Percentiles rank a stretch among this genome's conserved stretches.
Conservation (phyloP, 148 eudicot genomes). For the Amaranthus hypochondriacus region DNA sequence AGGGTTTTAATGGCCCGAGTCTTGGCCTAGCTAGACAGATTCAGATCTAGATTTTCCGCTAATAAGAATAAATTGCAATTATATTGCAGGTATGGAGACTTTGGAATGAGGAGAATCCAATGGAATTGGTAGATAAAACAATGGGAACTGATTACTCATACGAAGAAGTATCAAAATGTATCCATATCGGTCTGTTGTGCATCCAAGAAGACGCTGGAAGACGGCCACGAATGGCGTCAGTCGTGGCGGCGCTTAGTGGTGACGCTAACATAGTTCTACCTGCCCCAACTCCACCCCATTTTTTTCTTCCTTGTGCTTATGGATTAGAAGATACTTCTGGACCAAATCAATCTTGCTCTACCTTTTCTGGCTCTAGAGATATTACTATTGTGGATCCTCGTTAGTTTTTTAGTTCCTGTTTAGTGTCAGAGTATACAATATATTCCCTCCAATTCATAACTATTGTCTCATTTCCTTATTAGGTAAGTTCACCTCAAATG, state of each 20-base stretch:
- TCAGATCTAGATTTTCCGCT: background rate
- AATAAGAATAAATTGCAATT: background rate
- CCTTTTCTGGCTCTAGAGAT: conserved; percentile 18
- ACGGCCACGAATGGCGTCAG: conserved; percentile 29
- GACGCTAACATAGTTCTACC: conserved; percentile 24
- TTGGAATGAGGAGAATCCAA: conserved; percentile 23
- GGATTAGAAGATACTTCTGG: conserved; percentile 10
- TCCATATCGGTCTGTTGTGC: conserved; percentile 28
- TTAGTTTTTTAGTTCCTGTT: background rate
- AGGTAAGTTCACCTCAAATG: background rate
- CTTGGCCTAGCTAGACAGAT: background rate
- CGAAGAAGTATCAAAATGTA: conserved; percentile 28
- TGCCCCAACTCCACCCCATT: conserved; percentile 24
- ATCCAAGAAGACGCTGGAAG: conserved; percentile 28
- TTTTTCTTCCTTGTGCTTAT: conserved; percentile 11
- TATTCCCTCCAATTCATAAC: background rate
- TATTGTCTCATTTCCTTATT: background rate
- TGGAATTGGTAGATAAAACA: conserved; percentile 19
- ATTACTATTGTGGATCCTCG: conserved; percentile 27
- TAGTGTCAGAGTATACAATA: background rate
- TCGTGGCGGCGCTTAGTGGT: conserved; percentile 25
- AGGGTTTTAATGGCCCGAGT: too few relatives aligned
- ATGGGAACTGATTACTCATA: background rate
- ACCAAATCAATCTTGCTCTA: conserved; percentile 9
- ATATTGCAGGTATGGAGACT: conserved; percentile 27